Percentiles rank a stretch among this genome's conserved stretches.
Evolutionary conservation across 768 basidiomycete species (phyloP).

Genomic region (Chiua virens): DNA sequence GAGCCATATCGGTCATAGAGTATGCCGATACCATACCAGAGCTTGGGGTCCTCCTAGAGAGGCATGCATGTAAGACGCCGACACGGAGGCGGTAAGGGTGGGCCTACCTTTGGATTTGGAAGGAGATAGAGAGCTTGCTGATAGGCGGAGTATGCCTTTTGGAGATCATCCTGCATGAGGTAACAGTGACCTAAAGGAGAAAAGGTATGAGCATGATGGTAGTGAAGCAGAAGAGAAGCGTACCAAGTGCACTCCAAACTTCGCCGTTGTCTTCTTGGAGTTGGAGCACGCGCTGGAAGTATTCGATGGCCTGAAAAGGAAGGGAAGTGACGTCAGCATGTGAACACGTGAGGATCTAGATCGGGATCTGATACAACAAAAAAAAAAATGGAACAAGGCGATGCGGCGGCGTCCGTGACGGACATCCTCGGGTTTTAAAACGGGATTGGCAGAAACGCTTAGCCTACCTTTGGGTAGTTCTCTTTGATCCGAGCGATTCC

Average conservation of each 20-base stretch:
- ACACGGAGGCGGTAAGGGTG: background rate
- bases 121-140: conserved; percentile 96
- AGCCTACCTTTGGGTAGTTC: conserved; percentile 86
- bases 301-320: conserved; percentile 81
- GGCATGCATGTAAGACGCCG: conserved; percentile 7
- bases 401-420: conserved; percentile 24
- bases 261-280: conserved; percentile 97
- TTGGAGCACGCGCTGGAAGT: conserved; percentile 88
- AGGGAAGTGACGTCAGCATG: conserved; percentile 30
- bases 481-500: conserved; percentile 97
- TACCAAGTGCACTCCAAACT: conserved; percentile 96
- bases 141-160: conserved; percentile 97
- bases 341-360: conserved; percentile 32
- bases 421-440: conserved; percentile 34
- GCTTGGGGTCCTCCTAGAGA: conserved; percentile 85
- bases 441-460: conserved; percentile 32
- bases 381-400: conserved; percentile 16
- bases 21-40: conserved; percentile 99
- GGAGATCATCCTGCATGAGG: conserved; percentile 98
- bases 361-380: conserved; percentile 23
- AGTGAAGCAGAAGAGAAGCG: conserved; percentile 26
- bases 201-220: conserved; percentile 14
- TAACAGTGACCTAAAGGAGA: conserved; percentile 80
- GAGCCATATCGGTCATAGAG: conserved; percentile 98
- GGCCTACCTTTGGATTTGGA: conserved; percentile 85